Evolutionary conservation across 176 grass and related monocot species (phyloP).

Genomic region (Musa troglodytarum): DNA sequence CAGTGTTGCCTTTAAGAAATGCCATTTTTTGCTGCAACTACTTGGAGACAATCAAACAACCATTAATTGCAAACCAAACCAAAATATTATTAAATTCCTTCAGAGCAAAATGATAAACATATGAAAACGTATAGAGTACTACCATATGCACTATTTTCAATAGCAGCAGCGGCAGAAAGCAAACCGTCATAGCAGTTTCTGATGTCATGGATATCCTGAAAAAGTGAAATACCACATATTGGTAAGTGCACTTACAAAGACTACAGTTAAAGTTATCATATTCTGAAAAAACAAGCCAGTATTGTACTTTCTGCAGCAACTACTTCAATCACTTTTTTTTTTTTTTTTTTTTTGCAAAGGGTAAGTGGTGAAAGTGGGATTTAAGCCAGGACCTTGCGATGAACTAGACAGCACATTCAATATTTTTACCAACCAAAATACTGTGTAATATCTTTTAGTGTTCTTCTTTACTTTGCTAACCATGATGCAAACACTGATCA

Average conservation of each 20-base stretch:
- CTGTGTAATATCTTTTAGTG: too few species aligned
- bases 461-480: too few species aligned
- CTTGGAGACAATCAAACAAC: not conserved
- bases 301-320: not conserved
- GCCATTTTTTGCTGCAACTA: too few species aligned
- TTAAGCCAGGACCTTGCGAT: too few species aligned
- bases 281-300: not conserved
- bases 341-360: too few species aligned
- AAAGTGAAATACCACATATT: not conserved
- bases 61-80: not conserved
- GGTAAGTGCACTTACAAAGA: not conserved
- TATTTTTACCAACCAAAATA: too few species aligned
- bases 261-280: constrained; percentile 11
- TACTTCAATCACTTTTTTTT: not conserved
- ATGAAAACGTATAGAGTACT: constrained; percentile 4
- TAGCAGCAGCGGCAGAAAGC: constrained; percentile 85
- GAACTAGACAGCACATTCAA: too few species aligned
- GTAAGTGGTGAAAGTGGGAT: too few species aligned
- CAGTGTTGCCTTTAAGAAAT: too few species aligned
- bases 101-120: not conserved
- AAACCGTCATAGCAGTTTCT: constrained; percentile 79
- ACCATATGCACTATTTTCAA: constrained; percentile 87
- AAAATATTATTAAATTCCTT: not conserved
- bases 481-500: too few species aligned
- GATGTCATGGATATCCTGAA: constrained; percentile 83